Conservation (phyloP, 192 early-diverging fungal genomes). For the Backusella luteola region DNA sequence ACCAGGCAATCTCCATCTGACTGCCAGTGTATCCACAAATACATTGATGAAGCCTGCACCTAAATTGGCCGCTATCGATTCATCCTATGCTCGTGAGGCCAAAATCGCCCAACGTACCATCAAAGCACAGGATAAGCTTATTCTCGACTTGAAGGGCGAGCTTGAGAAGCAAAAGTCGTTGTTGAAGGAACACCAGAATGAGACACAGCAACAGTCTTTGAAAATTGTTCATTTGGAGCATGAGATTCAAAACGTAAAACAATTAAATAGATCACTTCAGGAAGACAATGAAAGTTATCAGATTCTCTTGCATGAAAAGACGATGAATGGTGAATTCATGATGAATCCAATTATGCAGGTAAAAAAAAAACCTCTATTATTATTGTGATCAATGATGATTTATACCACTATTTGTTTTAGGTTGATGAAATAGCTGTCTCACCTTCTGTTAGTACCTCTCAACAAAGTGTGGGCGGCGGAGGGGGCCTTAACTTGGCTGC, state of each 20-base stretch:
- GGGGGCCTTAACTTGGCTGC: neutral
- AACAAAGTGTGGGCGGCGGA: slow-evolving; percentile 34
- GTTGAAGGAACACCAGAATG: slow-evolving; percentile 31
- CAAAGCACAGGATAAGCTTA: slow-evolving; percentile 41
- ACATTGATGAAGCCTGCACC: neutral
- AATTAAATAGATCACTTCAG: slow-evolving; percentile 69
- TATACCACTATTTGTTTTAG: neutral
- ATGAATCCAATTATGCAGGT: slow-evolving; percentile 49
- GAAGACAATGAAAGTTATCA: slow-evolving; percentile 85
- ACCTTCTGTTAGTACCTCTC: neutral
- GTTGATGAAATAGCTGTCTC: neutral
- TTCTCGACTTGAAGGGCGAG: slow-evolving; percentile 42
- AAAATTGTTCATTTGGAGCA: slow-evolving; percentile 50
- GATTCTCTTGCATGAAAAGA: slow-evolving; percentile 74
- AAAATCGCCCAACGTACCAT: slow-evolving; percentile 41
- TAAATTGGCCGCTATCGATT: slow-evolving; percentile 13
- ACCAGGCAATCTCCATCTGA: neutral
- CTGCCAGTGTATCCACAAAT: neutral
- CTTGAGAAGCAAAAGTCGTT: slow-evolving; percentile 39
- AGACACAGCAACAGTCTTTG: slow-evolving; percentile 42
- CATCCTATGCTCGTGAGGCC: slow-evolving; percentile 25
- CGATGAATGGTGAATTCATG: slow-evolving; percentile 73
- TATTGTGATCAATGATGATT: neutral
- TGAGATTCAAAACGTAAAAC: slow-evolving; percentile 57
- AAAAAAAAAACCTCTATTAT: neutral